Evolutionary conservation across 2,329 filamentous ascomycete species (phyloP), one percentile per base, ranked within the genome.

Genomic region (Colletotrichum noveboracense): DNA sequence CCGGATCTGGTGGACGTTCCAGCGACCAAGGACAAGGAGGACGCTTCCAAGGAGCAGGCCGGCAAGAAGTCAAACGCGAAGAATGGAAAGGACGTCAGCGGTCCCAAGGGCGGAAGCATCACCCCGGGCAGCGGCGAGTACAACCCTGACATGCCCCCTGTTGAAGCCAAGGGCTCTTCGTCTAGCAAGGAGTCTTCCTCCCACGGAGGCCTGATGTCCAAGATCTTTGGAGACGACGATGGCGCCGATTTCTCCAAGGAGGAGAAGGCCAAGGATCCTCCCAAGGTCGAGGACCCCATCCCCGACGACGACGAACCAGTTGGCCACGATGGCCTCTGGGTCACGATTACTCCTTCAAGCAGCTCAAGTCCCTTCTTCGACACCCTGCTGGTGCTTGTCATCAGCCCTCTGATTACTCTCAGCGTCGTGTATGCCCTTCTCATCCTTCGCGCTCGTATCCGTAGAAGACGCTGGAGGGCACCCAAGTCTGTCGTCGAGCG

Each of bases 401-500:
- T 98, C 70, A 98, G 96, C 81, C 97, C 97, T 9, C 86, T 99
- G 16, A 93, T 98, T 68, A 98, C 97, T 1, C 86, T 99, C 80
- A 97, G 95, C 5, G 93, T 98, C 7, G 96, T 99, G 3, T 98
- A 98, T 82, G 94, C 95, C 14, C 89, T 98, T 13, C 89, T 98
- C 7, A 91, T 98, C 55, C 88, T 98, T 48, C 93, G 97, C 70
- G 96, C 96, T 62, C 94, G 96, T 75, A 97, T 98, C 79, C 93
- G 96, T 66, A 91, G 96, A 75, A 91, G 96, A 77, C 91, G 96
- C 79, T 99, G 97, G 96, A 92, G 97, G 80, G 97, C 97, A n/a
- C 97, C 97, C 7, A 99, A 99, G 85, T 98, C 95, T 1, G 93
- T 99, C 1, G 96, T 99, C 21, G 96, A 98, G 79, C 93, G 94